Evolutionary conservation across 805 yeast genomes (phyloP), one percentile per base, ranked within the genome.

Genomic region (Ogataea minuta): DNA sequence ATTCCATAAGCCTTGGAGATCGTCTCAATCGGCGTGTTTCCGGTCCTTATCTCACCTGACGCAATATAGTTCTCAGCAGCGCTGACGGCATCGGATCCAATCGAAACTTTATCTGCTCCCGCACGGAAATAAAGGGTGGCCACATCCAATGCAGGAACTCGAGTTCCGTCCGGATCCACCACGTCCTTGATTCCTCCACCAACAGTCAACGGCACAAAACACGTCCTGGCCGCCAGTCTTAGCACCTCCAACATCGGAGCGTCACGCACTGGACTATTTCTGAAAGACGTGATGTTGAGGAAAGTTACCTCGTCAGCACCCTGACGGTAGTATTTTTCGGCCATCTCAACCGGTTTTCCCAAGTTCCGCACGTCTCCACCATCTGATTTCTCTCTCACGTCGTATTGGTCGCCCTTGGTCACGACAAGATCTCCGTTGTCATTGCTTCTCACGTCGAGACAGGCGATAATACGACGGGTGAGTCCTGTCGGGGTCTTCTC

Each of bases 271-370:
- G 99, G 99, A 23, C 95, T 88, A 63, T 90, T 87, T 62, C 98
- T 76, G 67, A 93, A 93, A 4, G 97, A 89, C 0, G 99, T 95
- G 53, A 93, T 93, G 59, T 93, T 93, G 50, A 93, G 71, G 53
- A 93, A 93, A 0, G 98, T 91, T 23, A 93, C 80, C 63, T 93
- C 99, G 60, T 93, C 99, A 0, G 99, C 98, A 20, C 99, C 99
- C 64, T 93, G 97, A 26, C 72, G 66, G 56, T 86, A 93, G 59
- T 93, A 93, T 53, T 80, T 81, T 49, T 88, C 83, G 2, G 99
- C 99, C 62, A 93, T 68, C 56, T 87, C 87, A 0, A 93, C 96
- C 1, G 99, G 99, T 61, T 95, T 93, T 12, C 99, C 99, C 44
- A 93, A 69, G 59, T 93, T 93, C 60, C 97, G 77, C 19, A 93